phyloP scores from a whole-genome alignment of 2,329 filamentous ascomycete species.

The Sclerotinia borealis region DNA sequence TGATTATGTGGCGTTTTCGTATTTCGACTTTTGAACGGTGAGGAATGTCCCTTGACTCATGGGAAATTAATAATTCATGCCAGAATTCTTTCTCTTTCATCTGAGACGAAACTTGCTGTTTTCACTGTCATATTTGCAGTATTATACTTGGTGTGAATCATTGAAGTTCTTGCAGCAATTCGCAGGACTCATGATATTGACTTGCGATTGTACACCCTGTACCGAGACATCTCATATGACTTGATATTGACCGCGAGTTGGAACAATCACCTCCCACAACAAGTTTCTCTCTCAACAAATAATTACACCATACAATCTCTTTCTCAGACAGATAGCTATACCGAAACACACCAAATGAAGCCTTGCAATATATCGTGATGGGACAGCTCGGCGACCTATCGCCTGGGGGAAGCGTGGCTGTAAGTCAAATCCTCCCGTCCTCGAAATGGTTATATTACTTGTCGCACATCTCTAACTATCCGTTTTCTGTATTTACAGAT shows the following conservation, averaged over 20 bases:
- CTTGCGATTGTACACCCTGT: neutral
- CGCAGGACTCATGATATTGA: constrained; percentile 10
- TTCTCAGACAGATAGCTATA: constrained; percentile 13
- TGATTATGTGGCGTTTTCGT: constrained; percentile 16
- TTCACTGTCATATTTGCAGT: neutral
- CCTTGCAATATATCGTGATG: constrained; percentile 44
- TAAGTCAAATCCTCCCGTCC: constrained; percentile 37
- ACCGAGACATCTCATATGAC: constrained; percentile 14
- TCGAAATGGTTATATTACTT: constrained; percentile 18
- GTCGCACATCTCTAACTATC: constrained; percentile 7
- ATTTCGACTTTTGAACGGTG: neutral
- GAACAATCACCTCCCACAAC: constrained; percentile 4
- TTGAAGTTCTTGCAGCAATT: constrained; percentile 5
- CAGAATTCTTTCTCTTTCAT: neutral
- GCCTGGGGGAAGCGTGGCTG: constrained; percentile 70
- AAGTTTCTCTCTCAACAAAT: neutral
- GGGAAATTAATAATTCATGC: constrained; percentile 5
- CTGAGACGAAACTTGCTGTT: neutral
- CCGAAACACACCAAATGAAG: constrained; percentile 28
- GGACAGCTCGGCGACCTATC: constrained; percentile 69
- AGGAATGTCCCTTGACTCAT: constrained; percentile 1
- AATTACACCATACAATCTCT: constrained; percentile 9
- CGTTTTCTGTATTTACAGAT: constrained; percentile 47
- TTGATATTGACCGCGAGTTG: constrained; percentile 10
- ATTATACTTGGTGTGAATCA: neutral